Conservation (phyloP, 345 rosid species). For the Populus simonii region DNA sequence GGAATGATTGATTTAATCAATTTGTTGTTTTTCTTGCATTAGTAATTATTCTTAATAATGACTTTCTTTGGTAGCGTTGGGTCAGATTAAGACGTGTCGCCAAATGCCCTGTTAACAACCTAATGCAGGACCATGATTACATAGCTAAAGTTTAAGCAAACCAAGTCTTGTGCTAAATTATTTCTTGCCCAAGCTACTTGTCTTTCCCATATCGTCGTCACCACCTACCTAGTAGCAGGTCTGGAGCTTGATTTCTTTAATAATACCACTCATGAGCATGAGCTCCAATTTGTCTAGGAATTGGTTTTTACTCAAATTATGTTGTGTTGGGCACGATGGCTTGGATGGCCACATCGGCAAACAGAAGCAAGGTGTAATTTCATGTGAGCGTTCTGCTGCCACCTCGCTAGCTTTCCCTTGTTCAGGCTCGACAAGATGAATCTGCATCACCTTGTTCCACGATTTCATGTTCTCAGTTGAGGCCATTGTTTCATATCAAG, state of each 20-base stretch:
- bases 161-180: too few relatives aligned
- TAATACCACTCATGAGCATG: neutral
- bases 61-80: conserved; percentile 37
- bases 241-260: neutral
- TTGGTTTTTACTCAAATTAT: neutral
- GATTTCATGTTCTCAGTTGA: neutral
- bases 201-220: neutral
- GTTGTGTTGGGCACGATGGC: neutral
- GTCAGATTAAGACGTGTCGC: conserved; percentile 38
- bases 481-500: neutral
- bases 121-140: conserved; percentile 15
- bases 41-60: conserved; percentile 13
- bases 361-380: neutral
- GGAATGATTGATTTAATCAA: conserved; percentile 5
- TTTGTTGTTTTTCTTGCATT: neutral
- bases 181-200: neutral
- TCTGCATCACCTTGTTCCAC: neutral
- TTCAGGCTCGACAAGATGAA: neutral
- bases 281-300: neutral
- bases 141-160: conserved; percentile 3
- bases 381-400: neutral
- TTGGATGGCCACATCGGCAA: neutral
- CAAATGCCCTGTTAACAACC: conserved; percentile 30
- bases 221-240: neutral
- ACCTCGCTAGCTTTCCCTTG: neutral